Evolutionary conservation across 805 yeast species (phyloP), one percentile per base, ranked within the genome.

Genomic region (Scheffersomyces coipomensis): DNA sequence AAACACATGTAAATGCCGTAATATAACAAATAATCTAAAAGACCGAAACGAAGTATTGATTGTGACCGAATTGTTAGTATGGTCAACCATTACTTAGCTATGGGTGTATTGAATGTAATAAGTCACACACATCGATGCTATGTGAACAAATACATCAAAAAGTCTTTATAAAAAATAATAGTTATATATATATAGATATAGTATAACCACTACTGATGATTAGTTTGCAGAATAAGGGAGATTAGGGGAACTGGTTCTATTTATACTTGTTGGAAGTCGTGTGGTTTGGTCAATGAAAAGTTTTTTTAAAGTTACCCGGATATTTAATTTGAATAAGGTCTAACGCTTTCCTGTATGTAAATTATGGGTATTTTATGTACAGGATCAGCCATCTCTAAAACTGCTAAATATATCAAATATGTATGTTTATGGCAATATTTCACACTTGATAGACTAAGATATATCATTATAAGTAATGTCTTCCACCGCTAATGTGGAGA

Each of bases 201-300:
- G 86, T 78, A 80, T 79, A 81, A 79, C 86, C 86, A 78, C 87
- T 81, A 81, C 87, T 79, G 84, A 81, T 81, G 86, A 71, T 75
- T 49, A 51, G 43, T 49, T 43, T 56, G 54, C 54, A 55, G 51
- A 46, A 63, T 51, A 53, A 56, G 60, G 62, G 63, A 51, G 53
- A 54, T 40, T 38, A 48, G 61, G 66, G 58, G 55, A 45, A 39
- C 17, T 33, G 35, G 44, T 43, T 18, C 26, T 47, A 48, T 67
- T 55, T 66, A 66, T 64, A 64, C 43, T 43, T 12, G 10, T 13
- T 4, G 26, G 8, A 15, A 7, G 33, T 34, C 26, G 29, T 27
- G 30, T 16, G 19, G 13, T 7, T 16, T 13, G 24, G 22, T 5
- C 5, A n/a, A 12, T 19, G 17, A 19, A 34, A 33, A 38, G 13